These are phyloP conservation scores for Candida hispaniensis DNA, from an alignment of 805 yeast species.

Conservation along the genomic window DNA sequence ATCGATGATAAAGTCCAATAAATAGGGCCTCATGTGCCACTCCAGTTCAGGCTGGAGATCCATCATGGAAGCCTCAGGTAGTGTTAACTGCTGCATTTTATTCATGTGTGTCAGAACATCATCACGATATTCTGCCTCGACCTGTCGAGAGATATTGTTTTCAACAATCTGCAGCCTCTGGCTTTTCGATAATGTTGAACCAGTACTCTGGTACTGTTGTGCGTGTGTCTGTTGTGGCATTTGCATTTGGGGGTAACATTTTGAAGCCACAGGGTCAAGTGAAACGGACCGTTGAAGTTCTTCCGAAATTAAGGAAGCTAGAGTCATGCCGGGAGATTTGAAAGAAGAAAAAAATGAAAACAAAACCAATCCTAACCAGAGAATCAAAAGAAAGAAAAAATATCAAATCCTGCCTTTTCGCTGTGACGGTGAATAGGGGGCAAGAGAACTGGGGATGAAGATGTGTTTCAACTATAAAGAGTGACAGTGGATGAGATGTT, in stretches of 20 bases:
- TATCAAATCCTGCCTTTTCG: too few relatives aligned
- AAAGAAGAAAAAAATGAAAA: too few relatives aligned
- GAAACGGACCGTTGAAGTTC: conserved; percentile 8
- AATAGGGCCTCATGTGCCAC: conserved; percentile 57
- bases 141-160: conserved; percentile 17
- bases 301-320: conserved; percentile 13
- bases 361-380: too few relatives aligned
- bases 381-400: too few relatives aligned
- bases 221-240: too few relatives aligned
- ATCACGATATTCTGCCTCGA: conserved; percentile 30
- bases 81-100: conserved; percentile 26
- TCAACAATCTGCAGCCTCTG: conserved; percentile 20
- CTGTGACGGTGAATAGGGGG: too few relatives aligned
- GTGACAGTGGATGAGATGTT: too few relatives aligned
- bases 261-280: too few relatives aligned
- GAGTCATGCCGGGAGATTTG: too few relatives aligned
- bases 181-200: conserved; percentile 11
- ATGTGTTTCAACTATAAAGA: too few relatives aligned
- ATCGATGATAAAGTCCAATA: conserved; percentile 73
- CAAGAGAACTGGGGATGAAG: too few relatives aligned
- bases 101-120: conserved; percentile 31
- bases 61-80: conserved; percentile 54
- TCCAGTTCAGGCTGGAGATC: conserved; percentile 82
- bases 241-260: too few relatives aligned
- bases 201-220: conserved; percentile 3